These are phyloP conservation scores for Fraxinus quadrangulata DNA, from an alignment of 257 asterid genomes.

Conservation along the genomic window DNA sequence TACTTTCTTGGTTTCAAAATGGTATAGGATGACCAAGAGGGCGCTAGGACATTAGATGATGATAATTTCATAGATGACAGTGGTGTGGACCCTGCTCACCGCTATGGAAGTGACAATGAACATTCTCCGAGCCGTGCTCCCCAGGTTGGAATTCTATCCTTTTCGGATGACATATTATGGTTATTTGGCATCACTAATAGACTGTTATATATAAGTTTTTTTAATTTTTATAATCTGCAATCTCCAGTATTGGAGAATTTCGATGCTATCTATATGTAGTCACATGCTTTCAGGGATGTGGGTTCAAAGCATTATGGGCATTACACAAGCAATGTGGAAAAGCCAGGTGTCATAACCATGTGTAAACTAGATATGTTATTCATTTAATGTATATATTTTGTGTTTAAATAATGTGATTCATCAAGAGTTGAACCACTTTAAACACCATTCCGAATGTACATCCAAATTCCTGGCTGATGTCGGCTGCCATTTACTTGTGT, in stretches of 20 bases:
- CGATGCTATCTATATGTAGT: background rate
- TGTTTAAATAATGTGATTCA: background rate
- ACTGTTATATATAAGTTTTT: background rate
- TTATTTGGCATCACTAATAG: slow-evolving; percentile 10
- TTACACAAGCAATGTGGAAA: background rate
- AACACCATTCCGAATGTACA: background rate
- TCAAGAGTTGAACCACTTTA: background rate
- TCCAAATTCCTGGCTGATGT: background rate
- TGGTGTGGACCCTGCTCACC: slow-evolving; percentile 51
- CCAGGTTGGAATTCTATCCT: slow-evolving; percentile 35
- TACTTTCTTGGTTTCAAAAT: slow-evolving; percentile 1
- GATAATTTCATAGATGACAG: slow-evolving; percentile 58
- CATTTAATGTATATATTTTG: too few relatives aligned
- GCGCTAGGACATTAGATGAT: slow-evolving; percentile 40
- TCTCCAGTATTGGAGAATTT: background rate
- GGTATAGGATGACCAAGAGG: slow-evolving; percentile 48
- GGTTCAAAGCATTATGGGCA: background rate
- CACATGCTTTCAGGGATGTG: background rate
- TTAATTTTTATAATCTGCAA: background rate
- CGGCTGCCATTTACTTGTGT: background rate
- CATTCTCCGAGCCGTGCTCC: slow-evolving; percentile 46
- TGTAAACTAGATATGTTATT: background rate
- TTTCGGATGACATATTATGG: slow-evolving; percentile 12
- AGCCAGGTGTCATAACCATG: background rate
- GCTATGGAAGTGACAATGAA: slow-evolving; percentile 43